Conservation (phyloP, 257 asterid genomes). For the Thymus mandschuricus region DNA sequence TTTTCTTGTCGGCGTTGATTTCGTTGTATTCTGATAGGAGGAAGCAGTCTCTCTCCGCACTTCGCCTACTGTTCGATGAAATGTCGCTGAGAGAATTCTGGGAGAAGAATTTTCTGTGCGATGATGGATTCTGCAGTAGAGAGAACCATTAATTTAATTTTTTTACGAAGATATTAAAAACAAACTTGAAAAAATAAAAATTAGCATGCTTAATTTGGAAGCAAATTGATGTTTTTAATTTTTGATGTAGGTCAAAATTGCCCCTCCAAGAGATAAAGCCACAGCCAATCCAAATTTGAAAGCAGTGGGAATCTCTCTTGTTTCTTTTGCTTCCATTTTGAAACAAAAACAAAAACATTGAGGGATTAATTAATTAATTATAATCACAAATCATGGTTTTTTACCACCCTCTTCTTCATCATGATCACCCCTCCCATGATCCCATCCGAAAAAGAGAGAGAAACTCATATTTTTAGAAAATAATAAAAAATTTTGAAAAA, state of each 20-base stretch:
- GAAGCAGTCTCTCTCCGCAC: conserved; percentile 40
- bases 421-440: conserved; percentile 33
- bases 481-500: too few relatives aligned
- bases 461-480: conserved; percentile 24
- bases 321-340: conserved; percentile 52
- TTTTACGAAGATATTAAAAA: too few relatives aligned
- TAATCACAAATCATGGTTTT: not conserved
- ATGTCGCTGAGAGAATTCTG: conserved; percentile 16
- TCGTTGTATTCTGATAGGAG: conserved; percentile 57
- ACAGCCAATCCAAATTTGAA: conserved; percentile 66
- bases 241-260: conserved; percentile 49
- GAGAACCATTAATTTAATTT: not conserved
- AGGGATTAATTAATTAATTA: not conserved
- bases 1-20: conserved; percentile 31
- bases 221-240: conserved; percentile 36
- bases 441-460: conserved; percentile 24
- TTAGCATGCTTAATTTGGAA: too few relatives aligned
- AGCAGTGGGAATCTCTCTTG: conserved; percentile 42
- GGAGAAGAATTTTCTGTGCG: conserved; percentile 28
- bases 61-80: conserved; percentile 40
- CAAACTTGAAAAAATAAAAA: not conserved
- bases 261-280: conserved; percentile 74
- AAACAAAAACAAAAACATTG: conserved; percentile 18
- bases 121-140: conserved; percentile 36
- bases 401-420: conserved; percentile 28